phyloP scores from a whole-genome alignment of 2,329 filamentous ascomycete genomes.

The Cadophora luteo-olivacea region DNA sequence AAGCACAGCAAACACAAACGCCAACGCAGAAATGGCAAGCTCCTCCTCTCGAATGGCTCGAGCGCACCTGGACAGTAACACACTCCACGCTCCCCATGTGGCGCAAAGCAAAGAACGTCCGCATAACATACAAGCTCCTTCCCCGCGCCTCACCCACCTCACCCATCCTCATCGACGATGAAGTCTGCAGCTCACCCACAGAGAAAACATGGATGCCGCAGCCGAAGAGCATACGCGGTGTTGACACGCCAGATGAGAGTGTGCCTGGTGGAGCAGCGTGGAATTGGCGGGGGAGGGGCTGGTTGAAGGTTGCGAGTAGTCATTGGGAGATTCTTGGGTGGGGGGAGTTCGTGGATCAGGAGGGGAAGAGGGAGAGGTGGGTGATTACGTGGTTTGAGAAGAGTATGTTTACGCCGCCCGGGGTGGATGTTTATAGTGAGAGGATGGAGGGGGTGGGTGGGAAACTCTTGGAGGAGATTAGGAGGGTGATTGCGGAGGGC shows the following conservation, averaged over 20 bases:
- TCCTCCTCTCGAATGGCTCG: slow-evolving; percentile 59
- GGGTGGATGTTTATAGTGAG: slow-evolving; percentile 79
- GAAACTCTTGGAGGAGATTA: slow-evolving; percentile 62
- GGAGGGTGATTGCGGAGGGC: slow-evolving; percentile 58
- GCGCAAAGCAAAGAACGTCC: slow-evolving; percentile 79
- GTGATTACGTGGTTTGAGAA: slow-evolving; percentile 85
- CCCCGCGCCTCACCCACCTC: slow-evolving; percentile 16
- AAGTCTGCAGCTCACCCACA: slow-evolving; percentile 69
- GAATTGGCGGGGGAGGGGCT: slow-evolving; percentile 81
- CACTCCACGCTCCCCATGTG: slow-evolving; percentile 83
- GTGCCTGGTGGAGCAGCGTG: slow-evolving; percentile 52
- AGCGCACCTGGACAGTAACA: slow-evolving; percentile 74
- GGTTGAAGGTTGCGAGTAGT: slow-evolving; percentile 72
- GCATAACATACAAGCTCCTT: slow-evolving; percentile 74
- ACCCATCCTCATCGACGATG: slow-evolving; percentile 64
- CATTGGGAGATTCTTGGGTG: slow-evolving; percentile 86
- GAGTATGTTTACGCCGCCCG: slow-evolving; percentile 83
- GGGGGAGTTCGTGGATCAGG: slow-evolving; percentile 54
- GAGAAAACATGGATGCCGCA: slow-evolving; percentile 50
- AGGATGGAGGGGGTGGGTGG: slow-evolving; percentile 64
- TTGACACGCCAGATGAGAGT: slow-evolving; percentile 59
- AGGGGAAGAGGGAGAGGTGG: slow-evolving; percentile 61
- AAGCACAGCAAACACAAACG: not conserved
- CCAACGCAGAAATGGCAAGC: not conserved
- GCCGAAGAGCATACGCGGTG: slow-evolving; percentile 67